phyloP scores from a whole-genome alignment of 768 basidiomycete genomes.

The Mycena floridula region DNA sequence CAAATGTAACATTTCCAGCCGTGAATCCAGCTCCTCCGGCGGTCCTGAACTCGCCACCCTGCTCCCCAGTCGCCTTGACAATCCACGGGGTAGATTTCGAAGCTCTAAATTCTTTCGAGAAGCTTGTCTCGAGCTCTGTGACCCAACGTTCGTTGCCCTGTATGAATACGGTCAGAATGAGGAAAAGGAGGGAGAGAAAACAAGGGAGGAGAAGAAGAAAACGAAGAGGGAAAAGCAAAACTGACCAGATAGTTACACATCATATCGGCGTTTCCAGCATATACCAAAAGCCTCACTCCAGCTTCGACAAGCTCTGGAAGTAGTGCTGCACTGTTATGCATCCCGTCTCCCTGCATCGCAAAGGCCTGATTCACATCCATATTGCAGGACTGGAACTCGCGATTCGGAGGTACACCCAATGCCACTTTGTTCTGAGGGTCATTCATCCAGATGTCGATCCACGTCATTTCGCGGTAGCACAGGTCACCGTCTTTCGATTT shows the following conservation, averaged over 20 bases:
- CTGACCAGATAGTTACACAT: slow-evolving; percentile 92
- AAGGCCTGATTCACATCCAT: slow-evolving; percentile 80
- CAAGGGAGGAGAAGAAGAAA: slow-evolving; percentile 14
- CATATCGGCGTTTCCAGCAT: slow-evolving; percentile 86
- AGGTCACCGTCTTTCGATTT: slow-evolving; percentile 59
- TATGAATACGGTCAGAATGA: slow-evolving; percentile 2
- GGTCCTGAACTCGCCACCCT: slow-evolving; percentile 63
- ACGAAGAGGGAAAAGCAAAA: no score
- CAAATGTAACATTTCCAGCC: slow-evolving; percentile 84
- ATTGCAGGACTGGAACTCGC: slow-evolving; percentile 67
- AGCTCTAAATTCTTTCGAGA: slow-evolving; percentile 52
- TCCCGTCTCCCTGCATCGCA: slow-evolving; percentile 74
- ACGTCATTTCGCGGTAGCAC: slow-evolving; percentile 76
- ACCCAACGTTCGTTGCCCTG: slow-evolving; percentile 81
- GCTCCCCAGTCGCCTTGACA: slow-evolving; percentile 42
- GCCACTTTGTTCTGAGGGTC: slow-evolving; percentile 67
- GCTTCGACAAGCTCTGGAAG: slow-evolving; percentile 77
- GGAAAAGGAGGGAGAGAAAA: not conserved
- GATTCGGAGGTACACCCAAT: slow-evolving; percentile 61
- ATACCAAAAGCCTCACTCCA: slow-evolving; percentile 81
- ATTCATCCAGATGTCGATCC: slow-evolving; percentile 91
- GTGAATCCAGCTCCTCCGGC: slow-evolving; percentile 59
- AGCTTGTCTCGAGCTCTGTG: slow-evolving; percentile 51
- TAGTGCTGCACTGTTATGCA: slow-evolving; percentile 75
- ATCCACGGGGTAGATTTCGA: slow-evolving; percentile 51